Evolutionary conservation across 2,329 filamentous ascomycete genomes (phyloP).

Genomic region (Fusarium phyllophilum): DNA sequence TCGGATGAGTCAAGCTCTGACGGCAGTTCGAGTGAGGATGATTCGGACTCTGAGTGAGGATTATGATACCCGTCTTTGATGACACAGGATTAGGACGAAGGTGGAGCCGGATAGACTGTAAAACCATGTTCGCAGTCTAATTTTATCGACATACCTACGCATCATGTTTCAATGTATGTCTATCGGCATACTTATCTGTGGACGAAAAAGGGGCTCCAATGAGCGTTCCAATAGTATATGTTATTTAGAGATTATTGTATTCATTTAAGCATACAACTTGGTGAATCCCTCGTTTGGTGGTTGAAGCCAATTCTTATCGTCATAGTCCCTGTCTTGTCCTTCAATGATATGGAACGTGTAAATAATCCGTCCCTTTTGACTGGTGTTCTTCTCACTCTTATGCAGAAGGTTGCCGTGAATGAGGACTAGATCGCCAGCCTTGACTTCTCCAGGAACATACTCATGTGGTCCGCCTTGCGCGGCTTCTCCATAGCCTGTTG

Average conservation of each 20-base stretch:
- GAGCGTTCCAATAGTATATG: conserved; percentile 2
- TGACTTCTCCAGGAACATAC: conserved; percentile 86
- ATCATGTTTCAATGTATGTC: conserved; percentile 21
- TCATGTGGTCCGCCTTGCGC: conserved; percentile 52
- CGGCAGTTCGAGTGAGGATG: conserved; percentile 40
- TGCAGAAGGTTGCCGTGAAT: conserved; percentile 97
- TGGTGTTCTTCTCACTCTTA: conserved; percentile 94
- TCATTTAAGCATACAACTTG: conserved; percentile 60
- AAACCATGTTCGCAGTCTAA: conserved; percentile 30
- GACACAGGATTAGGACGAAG: conserved; percentile 11
- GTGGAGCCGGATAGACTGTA: conserved; percentile 40
- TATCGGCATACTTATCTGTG: conserved; percentile 16
- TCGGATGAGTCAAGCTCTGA: conserved; percentile 50
- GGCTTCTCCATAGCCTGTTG: conserved; percentile 58
- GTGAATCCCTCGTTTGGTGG: conserved; percentile 84
- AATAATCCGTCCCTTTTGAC: conserved; percentile 87
- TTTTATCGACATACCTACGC: conserved; percentile 40
- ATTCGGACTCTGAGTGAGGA: conserved; percentile 37
- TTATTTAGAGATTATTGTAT: not conserved
- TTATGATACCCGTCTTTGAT: conserved; percentile 22
- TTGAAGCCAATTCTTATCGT: conserved; percentile 92
- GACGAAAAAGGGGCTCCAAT: not conserved
- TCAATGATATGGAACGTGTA: conserved; percentile 99
- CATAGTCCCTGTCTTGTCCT: conserved; percentile 77
- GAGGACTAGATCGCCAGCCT: conserved; percentile 87